phyloP scores from a whole-genome alignment of 805 yeast species.

The Kuraishia borneana region DNA sequence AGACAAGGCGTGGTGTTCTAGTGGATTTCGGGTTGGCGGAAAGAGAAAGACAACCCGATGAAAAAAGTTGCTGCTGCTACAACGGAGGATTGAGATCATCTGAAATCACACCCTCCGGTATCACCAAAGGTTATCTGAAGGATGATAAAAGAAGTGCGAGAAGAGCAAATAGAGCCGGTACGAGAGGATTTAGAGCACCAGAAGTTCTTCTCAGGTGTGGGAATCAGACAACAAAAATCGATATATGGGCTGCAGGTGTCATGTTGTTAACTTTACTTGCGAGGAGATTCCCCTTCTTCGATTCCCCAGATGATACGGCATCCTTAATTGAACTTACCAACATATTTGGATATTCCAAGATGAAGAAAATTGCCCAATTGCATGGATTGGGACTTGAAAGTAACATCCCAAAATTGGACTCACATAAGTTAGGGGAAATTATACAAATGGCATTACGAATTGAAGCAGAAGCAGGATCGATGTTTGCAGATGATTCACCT shows the following conservation, averaged over 20 bases:
- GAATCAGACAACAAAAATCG: conserved; percentile 72
- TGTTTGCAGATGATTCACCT: conserved; percentile 64
- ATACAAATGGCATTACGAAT: conserved; percentile 27
- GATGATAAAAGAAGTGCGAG: conserved; percentile 82
- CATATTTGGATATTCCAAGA: conserved; percentile 63
- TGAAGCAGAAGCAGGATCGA: conserved; percentile 40
- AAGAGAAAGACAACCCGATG: conserved; percentile 24
- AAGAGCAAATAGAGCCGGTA: conserved; percentile 95
- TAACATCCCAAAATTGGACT: conserved; percentile 38
- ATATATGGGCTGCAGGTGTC: conserved; percentile 90
- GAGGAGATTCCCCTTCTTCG: conserved; percentile 85
- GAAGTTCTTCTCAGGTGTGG: conserved; percentile 84
- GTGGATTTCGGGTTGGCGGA: conserved; percentile 95
- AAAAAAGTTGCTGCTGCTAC: conserved; percentile 45
- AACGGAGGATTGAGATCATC: conserved; percentile 21
- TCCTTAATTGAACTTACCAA: conserved; percentile 78
- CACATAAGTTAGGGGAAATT: conserved; percentile 26
- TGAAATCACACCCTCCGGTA: conserved; percentile 22
- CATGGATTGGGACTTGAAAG: conserved; percentile 87
- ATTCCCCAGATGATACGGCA: conserved; percentile 87
- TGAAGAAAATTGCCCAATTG: conserved; percentile 67
- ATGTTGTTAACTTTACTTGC: conserved; percentile 68
- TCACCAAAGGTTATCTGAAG: conserved; percentile 61
- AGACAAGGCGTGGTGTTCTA: conserved; percentile 60
- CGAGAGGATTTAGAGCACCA: conserved; percentile 91